A percentile compares a stretch with the other conserved stretches of the same genome.
Evolutionary conservation across 345 rosid species (phyloP).

Genomic region (Raphanus raphanistrum): DNA sequence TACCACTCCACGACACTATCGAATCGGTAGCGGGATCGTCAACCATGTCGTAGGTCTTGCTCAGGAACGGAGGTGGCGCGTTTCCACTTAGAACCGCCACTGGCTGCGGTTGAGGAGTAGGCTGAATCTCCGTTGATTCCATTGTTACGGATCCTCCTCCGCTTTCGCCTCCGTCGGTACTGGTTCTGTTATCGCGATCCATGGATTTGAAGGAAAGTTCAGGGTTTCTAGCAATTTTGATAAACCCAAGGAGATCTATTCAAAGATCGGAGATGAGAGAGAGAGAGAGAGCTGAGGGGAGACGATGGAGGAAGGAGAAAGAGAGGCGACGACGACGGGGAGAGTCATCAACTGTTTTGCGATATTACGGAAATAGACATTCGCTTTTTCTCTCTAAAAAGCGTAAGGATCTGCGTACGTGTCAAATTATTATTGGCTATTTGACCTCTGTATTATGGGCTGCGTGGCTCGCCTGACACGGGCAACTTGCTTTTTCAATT

Average conservation of each 20-base stretch:
- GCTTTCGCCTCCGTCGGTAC: slow-evolving; percentile 18
- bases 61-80: slow-evolving; percentile 84
- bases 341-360: background rate
- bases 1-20: slow-evolving; percentile 74
- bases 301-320: background rate
- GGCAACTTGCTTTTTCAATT: too few relatives aligned
- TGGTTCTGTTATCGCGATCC: slow-evolving; percentile 15
- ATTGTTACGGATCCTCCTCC: slow-evolving; percentile 1
- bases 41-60: slow-evolving; percentile 96
- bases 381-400: background rate
- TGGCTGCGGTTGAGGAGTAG: slow-evolving; percentile 43
- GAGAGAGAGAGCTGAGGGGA: background rate
- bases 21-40: slow-evolving; percentile 74
- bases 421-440: background rate
- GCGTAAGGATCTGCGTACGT: background rate
- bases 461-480: background rate
- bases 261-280: background rate
- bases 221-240: slow-evolving; percentile 17
- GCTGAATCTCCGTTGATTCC: slow-evolving; percentile 22
- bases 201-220: slow-evolving; percentile 1
- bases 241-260: background rate
- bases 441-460: background rate
- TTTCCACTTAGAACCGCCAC: slow-evolving; percentile 46
- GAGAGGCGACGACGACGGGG: background rate
- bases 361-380: slow-evolving; percentile 19